Evolutionary conservation across 2,329 filamentous ascomycete species (phyloP).

Genomic region (Sphaerulina musiva): DNA sequence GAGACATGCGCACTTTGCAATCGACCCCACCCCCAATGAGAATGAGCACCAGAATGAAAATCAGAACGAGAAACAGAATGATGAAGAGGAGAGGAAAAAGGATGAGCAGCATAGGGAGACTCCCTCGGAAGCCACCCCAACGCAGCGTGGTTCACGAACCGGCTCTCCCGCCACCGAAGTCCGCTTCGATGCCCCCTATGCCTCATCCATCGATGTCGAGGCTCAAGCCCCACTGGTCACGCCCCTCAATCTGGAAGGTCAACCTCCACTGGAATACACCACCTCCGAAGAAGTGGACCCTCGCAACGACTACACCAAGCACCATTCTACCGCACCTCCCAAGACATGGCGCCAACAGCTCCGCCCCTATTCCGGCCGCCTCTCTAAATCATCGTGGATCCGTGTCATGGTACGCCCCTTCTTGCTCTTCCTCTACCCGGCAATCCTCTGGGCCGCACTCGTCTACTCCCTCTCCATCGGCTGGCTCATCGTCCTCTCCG

Average conservation of each 20-base stretch:
- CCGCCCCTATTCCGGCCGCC: slow-evolving; percentile 67
- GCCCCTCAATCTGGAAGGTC: slow-evolving; percentile 5
- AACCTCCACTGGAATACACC: neutral
- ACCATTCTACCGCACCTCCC: slow-evolving; percentile 59
- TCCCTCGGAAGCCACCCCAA: slow-evolving; percentile 8
- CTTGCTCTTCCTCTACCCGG: slow-evolving; percentile 78
- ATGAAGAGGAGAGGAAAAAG: too few species aligned
- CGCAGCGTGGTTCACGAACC: neutral
- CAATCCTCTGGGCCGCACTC: slow-evolving; percentile 78
- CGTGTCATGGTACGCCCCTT: slow-evolving; percentile 73
- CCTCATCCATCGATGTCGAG: slow-evolving; percentile 8
- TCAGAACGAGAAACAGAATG: slow-evolving; percentile 4
- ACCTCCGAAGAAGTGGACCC: slow-evolving; percentile 8
- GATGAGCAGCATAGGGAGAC: neutral
- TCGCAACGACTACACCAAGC: slow-evolving; percentile 57
- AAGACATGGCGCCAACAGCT: slow-evolving; percentile 70
- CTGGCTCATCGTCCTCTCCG: slow-evolving; percentile 92
- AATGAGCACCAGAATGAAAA: slow-evolving; percentile 8
- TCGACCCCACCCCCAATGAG: slow-evolving; percentile 8
- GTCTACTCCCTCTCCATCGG: slow-evolving; percentile 85
- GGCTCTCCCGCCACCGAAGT: slow-evolving; percentile 2
- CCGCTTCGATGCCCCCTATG: slow-evolving; percentile 16
- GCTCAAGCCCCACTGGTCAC: neutral
- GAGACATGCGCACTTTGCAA: slow-evolving; percentile 17
- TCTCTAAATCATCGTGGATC: slow-evolving; percentile 72